These are phyloP conservation scores for Gossypioides kirkii DNA, from an alignment of 345 rosid genomes.

Conservation along the genomic window DNA sequence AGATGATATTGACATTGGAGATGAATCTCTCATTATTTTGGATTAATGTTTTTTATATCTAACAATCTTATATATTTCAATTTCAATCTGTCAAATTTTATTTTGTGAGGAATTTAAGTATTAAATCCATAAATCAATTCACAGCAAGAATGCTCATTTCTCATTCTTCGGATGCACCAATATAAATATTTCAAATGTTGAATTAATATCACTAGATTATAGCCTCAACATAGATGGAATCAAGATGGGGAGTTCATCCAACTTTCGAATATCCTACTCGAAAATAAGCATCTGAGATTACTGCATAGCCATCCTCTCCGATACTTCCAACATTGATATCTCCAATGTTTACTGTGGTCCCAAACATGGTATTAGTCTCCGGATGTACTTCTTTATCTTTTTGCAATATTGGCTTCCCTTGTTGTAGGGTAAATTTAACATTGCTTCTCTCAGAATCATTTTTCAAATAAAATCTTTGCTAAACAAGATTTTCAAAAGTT, in stretches of 20 bases:
- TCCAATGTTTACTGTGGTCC: constrained; percentile 37
- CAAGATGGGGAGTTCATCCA: constrained; percentile 29
- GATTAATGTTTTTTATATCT: not conserved
- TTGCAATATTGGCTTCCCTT: no score
- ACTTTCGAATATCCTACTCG: not conserved
- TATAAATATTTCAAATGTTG: constrained; percentile 8
- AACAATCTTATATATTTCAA: not conserved
- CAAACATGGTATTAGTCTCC: constrained; percentile 47
- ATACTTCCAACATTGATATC: constrained; percentile 28
- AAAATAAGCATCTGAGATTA: constrained; percentile 34
- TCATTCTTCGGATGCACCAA: constrained; percentile 17
- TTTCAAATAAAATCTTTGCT: no score
- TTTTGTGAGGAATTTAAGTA: constrained; percentile 18
- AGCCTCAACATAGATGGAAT: constrained; percentile 50
- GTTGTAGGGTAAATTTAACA: no score
- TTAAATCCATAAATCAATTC: constrained; percentile 13
- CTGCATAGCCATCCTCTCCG: constrained; percentile 39
- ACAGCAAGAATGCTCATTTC: constrained; percentile 25
- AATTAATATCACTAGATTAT: constrained; percentile 24
- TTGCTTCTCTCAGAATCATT: no score
- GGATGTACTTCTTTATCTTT: no score
- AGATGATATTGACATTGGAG: not conserved
- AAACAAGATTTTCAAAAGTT: no score
- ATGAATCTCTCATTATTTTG: not conserved
- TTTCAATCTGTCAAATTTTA: constrained; percentile 14